Percentiles rank a stretch among this genome's conserved stretches.
These are phyloP conservation scores for Uncinocarpus reesii DNA, from an alignment of 2,329 filamentous ascomycete genomes.

Conservation along the genomic window DNA sequence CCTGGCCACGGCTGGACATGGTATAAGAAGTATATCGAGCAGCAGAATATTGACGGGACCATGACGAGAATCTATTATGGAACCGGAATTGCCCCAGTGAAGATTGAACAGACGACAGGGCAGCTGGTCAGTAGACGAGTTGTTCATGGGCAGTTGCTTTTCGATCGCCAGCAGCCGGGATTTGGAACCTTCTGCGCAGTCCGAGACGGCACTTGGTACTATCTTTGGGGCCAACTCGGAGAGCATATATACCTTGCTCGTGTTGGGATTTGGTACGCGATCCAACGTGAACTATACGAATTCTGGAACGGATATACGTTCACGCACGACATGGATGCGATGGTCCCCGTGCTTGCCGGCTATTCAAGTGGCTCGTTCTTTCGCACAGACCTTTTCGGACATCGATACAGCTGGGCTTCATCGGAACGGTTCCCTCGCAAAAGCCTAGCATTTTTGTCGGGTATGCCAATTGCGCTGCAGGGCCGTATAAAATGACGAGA, in stretches of 20 bases:
- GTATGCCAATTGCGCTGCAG: constrained; percentile 9
- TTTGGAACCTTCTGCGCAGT: constrained; percentile 17
- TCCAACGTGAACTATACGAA: constrained; percentile 13
- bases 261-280: constrained; percentile 10
- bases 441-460: constrained; percentile 10
- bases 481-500: constrained; percentile 14
- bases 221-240: constrained; percentile 14
- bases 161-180: constrained; percentile 12
- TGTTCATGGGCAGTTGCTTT: constrained; percentile 7
- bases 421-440: constrained; percentile 10
- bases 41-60: neutral
- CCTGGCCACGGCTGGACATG: constrained; percentile 15
- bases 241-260: constrained; percentile 15
- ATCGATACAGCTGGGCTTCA: constrained; percentile 15
- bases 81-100: constrained; percentile 13
- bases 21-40: constrained; percentile 12
- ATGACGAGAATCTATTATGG: constrained; percentile 5
- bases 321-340: constrained; percentile 5
- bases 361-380: constrained; percentile 14
- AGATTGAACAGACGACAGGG: constrained; percentile 8
- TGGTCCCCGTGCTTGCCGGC: constrained; percentile 13
- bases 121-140: constrained; percentile 7
- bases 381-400: constrained; percentile 14
- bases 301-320: constrained; percentile 16
- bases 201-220: constrained; percentile 10